phyloP scores from a whole-genome alignment of 2,329 filamentous ascomycete species.

The Phyllosticta citribraziliensis region DNA sequence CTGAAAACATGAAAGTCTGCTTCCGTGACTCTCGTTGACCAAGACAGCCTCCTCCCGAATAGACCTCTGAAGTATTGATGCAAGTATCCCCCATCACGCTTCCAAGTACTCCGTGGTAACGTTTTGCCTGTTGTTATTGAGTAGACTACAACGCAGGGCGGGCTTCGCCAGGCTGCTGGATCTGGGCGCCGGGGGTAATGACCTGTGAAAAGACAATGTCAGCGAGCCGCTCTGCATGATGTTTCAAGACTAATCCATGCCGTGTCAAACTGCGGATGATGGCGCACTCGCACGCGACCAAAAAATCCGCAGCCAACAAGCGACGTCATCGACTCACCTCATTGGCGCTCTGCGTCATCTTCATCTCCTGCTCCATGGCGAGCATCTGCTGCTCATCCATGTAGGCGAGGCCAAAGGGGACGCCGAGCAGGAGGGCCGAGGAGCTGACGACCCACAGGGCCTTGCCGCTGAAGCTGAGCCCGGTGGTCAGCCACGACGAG shows the following conservation, averaged over 20 bases:
- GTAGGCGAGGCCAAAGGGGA: slow-evolving; percentile 87
- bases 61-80: neutral
- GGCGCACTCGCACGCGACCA: neutral
- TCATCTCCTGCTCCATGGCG: slow-evolving; percentile 96
- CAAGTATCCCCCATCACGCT: neutral
- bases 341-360: slow-evolving; percentile 84
- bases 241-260: neutral
- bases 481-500: slow-evolving; percentile 48
- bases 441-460: slow-evolving; percentile 86
- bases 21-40: neutral
- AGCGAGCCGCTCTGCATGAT: neutral
- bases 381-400: slow-evolving; percentile 93
- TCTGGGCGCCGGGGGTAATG: slow-evolving; percentile 22
- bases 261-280: neutral
- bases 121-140: neutral
- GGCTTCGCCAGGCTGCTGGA: slow-evolving; percentile 18
- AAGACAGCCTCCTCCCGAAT: neutral
- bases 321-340: slow-evolving; percentile 47
- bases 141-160: slow-evolving; percentile 25
- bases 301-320: neutral
- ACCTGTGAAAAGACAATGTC: slow-evolving; percentile 17
- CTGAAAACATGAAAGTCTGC: neutral
- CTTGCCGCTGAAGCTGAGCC: slow-evolving; percentile 67
- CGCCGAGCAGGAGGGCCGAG: slow-evolving; percentile 77
- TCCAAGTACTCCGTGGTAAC: neutral